Conservation (phyloP, 768 basidiomycete genomes). For the Stropharia rugosoannulata region DNA sequence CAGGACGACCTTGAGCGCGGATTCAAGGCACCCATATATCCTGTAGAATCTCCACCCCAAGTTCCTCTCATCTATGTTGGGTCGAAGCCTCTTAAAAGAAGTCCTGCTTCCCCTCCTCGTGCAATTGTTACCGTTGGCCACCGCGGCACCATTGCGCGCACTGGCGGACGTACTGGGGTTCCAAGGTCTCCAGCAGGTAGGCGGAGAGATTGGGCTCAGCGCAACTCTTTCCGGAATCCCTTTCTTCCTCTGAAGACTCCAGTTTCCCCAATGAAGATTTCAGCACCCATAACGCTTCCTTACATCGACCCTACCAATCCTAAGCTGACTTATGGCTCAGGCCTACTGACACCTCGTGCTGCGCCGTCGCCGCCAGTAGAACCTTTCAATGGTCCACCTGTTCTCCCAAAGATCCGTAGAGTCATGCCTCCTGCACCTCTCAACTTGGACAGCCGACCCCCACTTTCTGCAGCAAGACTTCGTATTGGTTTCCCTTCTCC, state of each 20-base stretch:
- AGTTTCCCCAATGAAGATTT: slow-evolving; percentile 21
- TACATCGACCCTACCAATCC: slow-evolving; percentile 15
- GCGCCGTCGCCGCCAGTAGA: slow-evolving; percentile 13
- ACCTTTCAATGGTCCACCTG: slow-evolving; percentile 3
- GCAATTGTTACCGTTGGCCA: slow-evolving; percentile 22
- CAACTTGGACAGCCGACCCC: background rate
- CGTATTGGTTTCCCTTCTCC: slow-evolving; percentile 19
- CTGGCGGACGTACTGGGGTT: slow-evolving; percentile 22
- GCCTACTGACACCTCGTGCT: slow-evolving; percentile 13
- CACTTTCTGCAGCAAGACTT: slow-evolving; percentile 11
- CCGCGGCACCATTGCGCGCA: slow-evolving; percentile 15
- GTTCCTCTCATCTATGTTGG: slow-evolving; percentile 16
- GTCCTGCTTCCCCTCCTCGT: slow-evolving; percentile 22
- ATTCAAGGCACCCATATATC: slow-evolving; percentile 23
- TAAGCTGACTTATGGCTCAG: slow-evolving; percentile 17
- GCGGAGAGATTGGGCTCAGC: slow-evolving; percentile 27
- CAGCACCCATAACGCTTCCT: slow-evolving; percentile 17
- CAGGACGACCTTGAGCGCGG: slow-evolving; percentile 36
- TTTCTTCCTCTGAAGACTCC: slow-evolving; percentile 36
- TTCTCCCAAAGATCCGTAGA: slow-evolving; percentile 9
- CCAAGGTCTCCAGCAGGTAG: slow-evolving; percentile 32
- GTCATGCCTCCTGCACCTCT: slow-evolving; percentile 14
- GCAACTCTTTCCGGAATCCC: slow-evolving; percentile 32
- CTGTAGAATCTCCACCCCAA: slow-evolving; percentile 16
- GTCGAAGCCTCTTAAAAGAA: slow-evolving; percentile 11